Base-by-base conservation (phyloP, 2,329 filamentous ascomycete genomes). In the Aspergillus intermedius region DNA sequence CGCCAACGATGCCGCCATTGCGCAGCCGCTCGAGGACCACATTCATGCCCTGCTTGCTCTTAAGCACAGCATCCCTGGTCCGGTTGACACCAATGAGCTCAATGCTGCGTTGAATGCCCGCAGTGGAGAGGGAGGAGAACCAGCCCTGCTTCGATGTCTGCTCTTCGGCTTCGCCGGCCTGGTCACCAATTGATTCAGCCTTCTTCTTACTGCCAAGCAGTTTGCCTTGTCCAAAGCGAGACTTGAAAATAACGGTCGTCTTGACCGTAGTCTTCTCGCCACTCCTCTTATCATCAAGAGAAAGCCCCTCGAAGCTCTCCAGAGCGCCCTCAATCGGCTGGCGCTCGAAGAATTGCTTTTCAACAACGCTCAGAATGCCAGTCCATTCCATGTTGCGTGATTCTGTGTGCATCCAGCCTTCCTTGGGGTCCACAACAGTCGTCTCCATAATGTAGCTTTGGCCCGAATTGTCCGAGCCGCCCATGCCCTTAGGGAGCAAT, bases 341-440 rank as follows among this genome's bases (percentile, higher is more conserved):
- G 4, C 80, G 73, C 47, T 71, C 69, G 60, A 80, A 84, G 15
- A 69, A 61, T 58, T 84, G 82, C 46, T 75, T 75, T 61, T 85
- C 82, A 35, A 84, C 74, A 1, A 85, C 81, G 44, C 76, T 81
- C 30, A 85, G 63, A 17, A 85, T 79, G 30, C 81, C 81, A 0
- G 81, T 83, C 79, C 79, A 84, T 57, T 85, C 81, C 59, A 85
- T 74, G 52, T 85, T 85, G 49, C 76, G 73, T 12, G 77, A 80
- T 58, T 84, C 81, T 1, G 81, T 83, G 61, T 79, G 73, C 82
- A 85, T 84, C 78, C 79, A 82, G 48, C 82, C 82, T 56, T 83
- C 77, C 50, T 74, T 77, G 45, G 79, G 71, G 60, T 84, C 81
- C 13, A 85, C 77, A 7, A 80, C 71, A 48, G 77, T 82, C 52